These are phyloP conservation scores for Colletotrichum lindemuthianum DNA, from an alignment of 2,329 filamentous ascomycete genomes.

Conservation along the genomic window DNA sequence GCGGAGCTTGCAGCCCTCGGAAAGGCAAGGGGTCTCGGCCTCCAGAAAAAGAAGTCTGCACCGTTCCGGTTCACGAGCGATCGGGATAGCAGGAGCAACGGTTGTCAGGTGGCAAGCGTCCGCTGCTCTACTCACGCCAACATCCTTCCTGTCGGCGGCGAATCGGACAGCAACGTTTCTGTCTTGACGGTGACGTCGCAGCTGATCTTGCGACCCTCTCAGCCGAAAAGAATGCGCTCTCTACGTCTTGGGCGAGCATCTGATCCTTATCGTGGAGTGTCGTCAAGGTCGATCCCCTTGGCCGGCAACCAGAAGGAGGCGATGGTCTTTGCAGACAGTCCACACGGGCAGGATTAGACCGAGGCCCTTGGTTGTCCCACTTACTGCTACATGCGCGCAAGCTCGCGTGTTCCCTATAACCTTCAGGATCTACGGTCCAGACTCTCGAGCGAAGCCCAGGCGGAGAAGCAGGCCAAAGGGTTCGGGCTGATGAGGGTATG, in stretches of 20 bases:
- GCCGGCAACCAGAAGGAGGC: no score
- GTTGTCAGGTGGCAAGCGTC: neutral
- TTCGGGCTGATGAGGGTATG: neutral
- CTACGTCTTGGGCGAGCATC: no score
- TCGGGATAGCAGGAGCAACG: neutral
- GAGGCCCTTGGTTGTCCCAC: neutral
- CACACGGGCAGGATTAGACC: no score
- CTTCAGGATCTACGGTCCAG: constrained; percentile 10
- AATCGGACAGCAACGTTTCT: neutral
- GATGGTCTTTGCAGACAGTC: no score
- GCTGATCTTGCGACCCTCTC: no score
- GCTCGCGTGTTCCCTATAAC: neutral
- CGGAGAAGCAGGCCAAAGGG: neutral
- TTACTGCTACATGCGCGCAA: neutral
- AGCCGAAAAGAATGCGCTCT: no score
- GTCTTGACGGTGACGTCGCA: no score
- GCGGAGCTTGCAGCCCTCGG: no score
- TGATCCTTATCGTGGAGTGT: no score
- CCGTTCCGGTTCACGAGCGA: constrained; percentile 1
- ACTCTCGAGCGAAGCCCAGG: neutral
- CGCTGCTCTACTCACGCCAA: neutral
- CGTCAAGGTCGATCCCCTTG: no score
- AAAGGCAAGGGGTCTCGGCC: neutral
- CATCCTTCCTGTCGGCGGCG: neutral
- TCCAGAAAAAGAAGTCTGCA: constrained; percentile 16